Evolutionary conservation across 2,329 filamentous ascomycete species (phyloP).

Genomic region (Aspergillus sp.): DNA sequence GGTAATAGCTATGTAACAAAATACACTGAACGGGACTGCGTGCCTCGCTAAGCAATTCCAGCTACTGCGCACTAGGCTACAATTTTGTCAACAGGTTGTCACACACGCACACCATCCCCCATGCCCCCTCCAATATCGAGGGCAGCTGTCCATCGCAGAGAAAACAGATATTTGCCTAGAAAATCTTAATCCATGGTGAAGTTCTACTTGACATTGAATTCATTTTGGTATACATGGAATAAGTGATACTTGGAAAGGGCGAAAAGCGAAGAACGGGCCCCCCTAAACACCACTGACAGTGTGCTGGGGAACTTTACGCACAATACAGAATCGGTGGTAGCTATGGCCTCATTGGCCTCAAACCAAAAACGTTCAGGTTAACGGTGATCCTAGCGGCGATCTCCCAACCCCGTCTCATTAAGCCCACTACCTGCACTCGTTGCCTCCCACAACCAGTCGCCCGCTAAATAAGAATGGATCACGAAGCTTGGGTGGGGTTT

Average conservation of each 20-base stretch:
- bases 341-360: constrained; percentile 9
- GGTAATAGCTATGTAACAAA: background rate
- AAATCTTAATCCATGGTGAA: no score
- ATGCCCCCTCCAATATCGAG: background rate
- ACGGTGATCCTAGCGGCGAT: constrained; percentile 38
- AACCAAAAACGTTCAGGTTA: constrained; percentile 17
- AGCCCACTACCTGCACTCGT: constrained; percentile 16
- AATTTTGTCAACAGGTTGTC: background rate
- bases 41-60: constrained; percentile 1
- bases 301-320: background rate
- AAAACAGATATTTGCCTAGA: no score
- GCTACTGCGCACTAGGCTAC: background rate
- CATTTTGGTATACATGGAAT: no score
- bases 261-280: no score
- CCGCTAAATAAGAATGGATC: constrained; percentile 15
- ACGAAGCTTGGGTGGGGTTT: constrained; percentile 30
- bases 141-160: no score
- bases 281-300: no score
- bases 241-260: no score
- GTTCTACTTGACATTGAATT: no score
- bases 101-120: background rate
- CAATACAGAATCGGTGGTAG: background rate
- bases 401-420: constrained; percentile 22
- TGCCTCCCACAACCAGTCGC: constrained; percentile 9
- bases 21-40: background rate